Evolutionary conservation across 352 stramenopile species (phyloP), one percentile per base, ranked within the genome.

Genomic region (Globisporangium orthogonon): DNA sequence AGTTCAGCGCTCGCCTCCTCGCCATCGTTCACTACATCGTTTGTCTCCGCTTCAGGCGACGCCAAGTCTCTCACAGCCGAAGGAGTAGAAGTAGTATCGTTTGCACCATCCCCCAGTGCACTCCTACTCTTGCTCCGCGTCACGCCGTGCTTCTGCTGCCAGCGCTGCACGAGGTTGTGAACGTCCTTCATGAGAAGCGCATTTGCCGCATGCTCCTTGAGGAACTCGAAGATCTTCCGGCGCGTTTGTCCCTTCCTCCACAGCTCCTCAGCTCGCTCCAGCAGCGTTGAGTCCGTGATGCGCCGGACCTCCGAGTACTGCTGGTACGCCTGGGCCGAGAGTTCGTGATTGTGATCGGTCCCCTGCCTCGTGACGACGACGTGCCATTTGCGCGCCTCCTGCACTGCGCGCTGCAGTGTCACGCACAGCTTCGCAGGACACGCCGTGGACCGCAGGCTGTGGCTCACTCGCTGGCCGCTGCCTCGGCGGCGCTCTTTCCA

Each of bases 101-200:
- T 23, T 23, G 23, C 28, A 7, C 29, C 7, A 0, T 58, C 37
- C 18, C 17, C 35, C 14, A 33, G 14, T 1, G 40, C 51, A 1
- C 33, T 47, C 3, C 29, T 39, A 9, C 50, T 35, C 23, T 7
- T 54, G 29, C 18, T 60, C 35, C 10, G 43, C 11, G 35, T 58
- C 56, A 9, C 44, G 44, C 51, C 30, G 13, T 58, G 44, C 60
- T 73, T 66, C 23, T 75, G 58, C 60, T 89, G 79, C 81, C 81
- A 91, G 10, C 74, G 65, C 57, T 87, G 75, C 49, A 88, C 77
- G 17, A 89, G 74, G 41, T 91, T 91, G 61, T 91, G 81, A 11
- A 91, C 73, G 54, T 91, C 81, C 49, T 91, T 91, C 81, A 91
- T 91, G 14, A 87, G 57, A 33, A 91, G 73, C 6, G 69, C 55